Evolutionary conservation across 1,139 yeast genomes (phyloP).

Genomic region (Taiozyma sp.): DNA sequence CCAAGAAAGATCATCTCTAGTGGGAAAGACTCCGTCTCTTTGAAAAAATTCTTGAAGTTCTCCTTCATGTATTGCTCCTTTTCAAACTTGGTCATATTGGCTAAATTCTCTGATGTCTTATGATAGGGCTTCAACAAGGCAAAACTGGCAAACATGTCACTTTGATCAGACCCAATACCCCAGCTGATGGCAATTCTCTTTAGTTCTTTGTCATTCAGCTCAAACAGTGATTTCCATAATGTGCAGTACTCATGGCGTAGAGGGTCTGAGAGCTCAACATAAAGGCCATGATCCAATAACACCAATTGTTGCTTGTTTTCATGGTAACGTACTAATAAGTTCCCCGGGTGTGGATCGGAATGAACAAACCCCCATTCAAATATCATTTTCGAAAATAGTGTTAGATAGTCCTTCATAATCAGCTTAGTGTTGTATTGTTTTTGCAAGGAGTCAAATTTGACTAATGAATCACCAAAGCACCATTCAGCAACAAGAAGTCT

Average conservation of each 20-base stretch:
- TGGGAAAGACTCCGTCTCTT: constrained; percentile 65
- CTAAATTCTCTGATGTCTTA: constrained; percentile 22
- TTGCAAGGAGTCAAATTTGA: constrained; percentile 39
- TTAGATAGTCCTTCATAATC: constrained; percentile 50
- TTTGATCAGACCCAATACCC: constrained; percentile 60
- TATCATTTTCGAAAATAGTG: constrained; percentile 61
- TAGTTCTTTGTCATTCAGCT: constrained; percentile 46
- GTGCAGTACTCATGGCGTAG: constrained; percentile 54
- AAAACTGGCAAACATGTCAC: constrained; percentile 59
- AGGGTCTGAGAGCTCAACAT: constrained; percentile 45
- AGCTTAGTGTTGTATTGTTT: constrained; percentile 37
- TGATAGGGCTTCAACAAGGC: constrained; percentile 48
- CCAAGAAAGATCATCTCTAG: constrained; percentile 60
- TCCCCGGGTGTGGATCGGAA: constrained; percentile 85
- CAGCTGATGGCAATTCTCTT: constrained; percentile 47
- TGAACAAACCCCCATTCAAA: constrained; percentile 75
- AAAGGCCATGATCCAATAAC: constrained; percentile 72
- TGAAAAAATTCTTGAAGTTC: constrained; percentile 43
- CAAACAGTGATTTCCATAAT: constrained; percentile 62
- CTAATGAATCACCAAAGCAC: constrained; percentile 66
- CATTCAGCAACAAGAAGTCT: constrained; percentile 66
- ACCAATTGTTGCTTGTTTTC: constrained; percentile 56
- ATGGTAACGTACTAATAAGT: constrained; percentile 49
- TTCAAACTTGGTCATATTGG: constrained; percentile 31
- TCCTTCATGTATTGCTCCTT: constrained; percentile 34